These are phyloP conservation scores for Termitomyces sp. DNA, from an alignment of 768 basidiomycete genomes.

Conservation along the genomic window DNA sequence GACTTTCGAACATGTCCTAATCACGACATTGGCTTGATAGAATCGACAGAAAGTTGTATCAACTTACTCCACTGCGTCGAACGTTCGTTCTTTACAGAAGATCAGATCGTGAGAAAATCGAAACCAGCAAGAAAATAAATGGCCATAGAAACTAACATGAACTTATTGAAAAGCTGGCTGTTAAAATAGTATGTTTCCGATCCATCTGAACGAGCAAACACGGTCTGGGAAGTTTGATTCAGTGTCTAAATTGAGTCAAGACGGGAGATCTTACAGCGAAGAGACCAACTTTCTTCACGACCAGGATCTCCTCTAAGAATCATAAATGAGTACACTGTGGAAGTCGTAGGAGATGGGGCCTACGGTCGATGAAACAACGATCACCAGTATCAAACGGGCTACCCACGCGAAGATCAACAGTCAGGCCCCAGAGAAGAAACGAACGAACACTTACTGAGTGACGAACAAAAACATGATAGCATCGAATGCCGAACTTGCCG, in stretches of 20 bases:
- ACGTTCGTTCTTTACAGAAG: conserved; percentile 53
- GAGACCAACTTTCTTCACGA: conserved; percentile 78
- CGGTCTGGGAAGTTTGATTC: conserved; percentile 37
- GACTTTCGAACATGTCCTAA: conserved; percentile 66
- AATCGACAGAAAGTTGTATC: neutral
- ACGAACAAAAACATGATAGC: conserved; percentile 82
- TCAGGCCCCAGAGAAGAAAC: neutral
- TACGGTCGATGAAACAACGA: conserved; percentile 70
- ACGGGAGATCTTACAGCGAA: conserved; percentile 50
- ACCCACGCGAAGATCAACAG: neutral
- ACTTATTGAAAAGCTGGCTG: conserved; percentile 69
- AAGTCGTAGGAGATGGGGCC: conserved; percentile 10
- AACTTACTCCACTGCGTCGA: conserved; percentile 62
- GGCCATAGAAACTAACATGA: conserved; percentile 48
- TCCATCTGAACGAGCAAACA: conserved; percentile 69
- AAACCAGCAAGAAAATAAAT: neutral
- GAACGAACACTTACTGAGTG: conserved; percentile 57
- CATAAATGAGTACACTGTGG: neutral
- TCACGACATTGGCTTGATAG: conserved; percentile 8
- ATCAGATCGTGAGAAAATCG: neutral
- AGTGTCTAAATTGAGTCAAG: neutral
- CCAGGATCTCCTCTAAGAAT: conserved; percentile 54
- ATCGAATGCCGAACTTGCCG: conserved; percentile 72
- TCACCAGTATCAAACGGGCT: conserved; percentile 84
- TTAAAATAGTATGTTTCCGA: conserved; percentile 83